Base-by-base conservation (phyloP, 208 protist genomes). In the Naegleria fowleri region DNA sequence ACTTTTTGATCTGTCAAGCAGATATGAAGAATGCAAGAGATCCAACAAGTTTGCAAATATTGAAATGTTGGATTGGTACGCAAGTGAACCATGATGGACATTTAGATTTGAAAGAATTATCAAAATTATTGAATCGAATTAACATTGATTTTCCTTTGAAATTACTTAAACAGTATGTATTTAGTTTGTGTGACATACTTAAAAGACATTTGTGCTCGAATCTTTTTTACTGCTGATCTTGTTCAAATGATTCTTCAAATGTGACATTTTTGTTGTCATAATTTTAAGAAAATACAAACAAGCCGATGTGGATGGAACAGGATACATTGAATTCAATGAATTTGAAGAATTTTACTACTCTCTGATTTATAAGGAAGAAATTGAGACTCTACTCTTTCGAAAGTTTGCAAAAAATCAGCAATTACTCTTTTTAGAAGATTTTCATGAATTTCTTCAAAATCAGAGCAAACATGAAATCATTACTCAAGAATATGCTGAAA, bases 401-500 rank as follows among this genome's bases (percentile, higher is more conserved):
- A 93, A 92, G 22, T 36, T 41, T 15, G 33, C 79, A 41, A 7
- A 83, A 29, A 58, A 36, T 41, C 39, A 33, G 33, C 9, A 39
- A 85, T 0, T 93, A 48, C 75, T 86, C 76, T 29, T 15, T 22
- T 11, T 38, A 59, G 25, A 92, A 36, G 91, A 93, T 58, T 90
- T 85, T 48, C 5, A 58, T 2, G 93, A 94, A 41, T 91, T 94
- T 29, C 76, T 90, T 38, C 16, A 88, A 29, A 90, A 92, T 48
- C 93, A 94, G 86, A 22, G 5, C 16, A 43, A 90, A 29, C 19
- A 59, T 90, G 90, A 88, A 16, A 86, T 9, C 89, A 29, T 67
- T 67, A 29, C 55, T 22, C 25, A 19, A 33, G 84, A 88, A 38
- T 22, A 39, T 0, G 43, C 41, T 22, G 22, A 88, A 38, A 86